Evolutionary conservation across 768 basidiomycete genomes (phyloP), one percentile per base, ranked within the genome.

Genomic region (Thelephora aurantiotincta): DNA sequence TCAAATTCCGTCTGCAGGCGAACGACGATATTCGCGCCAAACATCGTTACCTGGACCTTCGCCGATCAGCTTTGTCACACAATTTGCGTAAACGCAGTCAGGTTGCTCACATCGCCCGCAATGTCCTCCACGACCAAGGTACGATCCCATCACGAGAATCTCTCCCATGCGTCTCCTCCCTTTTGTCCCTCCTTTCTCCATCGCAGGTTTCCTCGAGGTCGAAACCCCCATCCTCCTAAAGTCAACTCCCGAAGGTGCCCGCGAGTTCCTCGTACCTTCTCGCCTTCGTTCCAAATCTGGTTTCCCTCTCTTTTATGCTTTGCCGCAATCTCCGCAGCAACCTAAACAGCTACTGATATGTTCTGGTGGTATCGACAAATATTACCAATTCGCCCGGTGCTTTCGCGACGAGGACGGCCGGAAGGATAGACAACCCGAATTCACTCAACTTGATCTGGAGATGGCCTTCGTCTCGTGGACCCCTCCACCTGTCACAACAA

Each of bases 401-500:
- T 97, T 97, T 71, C 77, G 93, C 41, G 93, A 97, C 62, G 93
- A 97, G 63, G 90, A 89, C 58, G 91, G 92, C 3, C 74, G 93
- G 48, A 92, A 86, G 63, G 93, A 97, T 61, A 75, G 93, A 38
- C 93, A 97, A 59, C 92, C 93, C 0, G 93, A 97, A 63, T 97
- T 97, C 64, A 97, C 93, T 18, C 93, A 97, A 66, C 71, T 97
- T 51, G 93, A 97, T 77, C 64, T 97, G 52, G 93, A 97, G 66
- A 93, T 96, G 86, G 90, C 85, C 2, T 97, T 85, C 64, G 81
- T 93, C 14, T 82, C 83, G 6, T 96, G 93, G 80, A 82, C 82
- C 44, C 54, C 41, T 22, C 14, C 38, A 7, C 22, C 41, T 7
- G 33, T 30, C 37, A 16, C 37, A 41, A 41, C 37, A 4, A 3